Evolutionary conservation across 2,329 filamentous ascomycete genomes (phyloP), one percentile per base, ranked within the genome.

Genomic region (Xylaria hypoxylon): DNA sequence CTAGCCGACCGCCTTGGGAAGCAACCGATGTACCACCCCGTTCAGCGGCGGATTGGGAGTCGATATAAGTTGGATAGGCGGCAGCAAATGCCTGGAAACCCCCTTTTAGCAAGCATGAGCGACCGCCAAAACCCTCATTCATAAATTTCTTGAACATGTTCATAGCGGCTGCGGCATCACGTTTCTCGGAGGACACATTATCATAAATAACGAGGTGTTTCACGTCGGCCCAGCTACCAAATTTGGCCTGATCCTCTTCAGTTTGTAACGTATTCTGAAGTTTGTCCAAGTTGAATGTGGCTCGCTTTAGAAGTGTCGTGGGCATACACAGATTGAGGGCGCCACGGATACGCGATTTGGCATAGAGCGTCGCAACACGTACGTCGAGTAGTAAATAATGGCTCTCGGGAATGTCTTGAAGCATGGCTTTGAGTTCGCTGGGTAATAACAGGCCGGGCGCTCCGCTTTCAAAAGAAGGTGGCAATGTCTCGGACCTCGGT

Each of bases 91-190:
- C 87, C 24, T 86, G 83, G 75, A 97, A 97, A 0, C 96, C 96
- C 45, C 94, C 94, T 64, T 89, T 88, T 28, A 99, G 81, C 60
- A 98, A 90, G 74, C 89, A 90, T 0, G 89, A 87, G 3, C 86
- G 84, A 13, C 94, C 95, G 1, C 83, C 80, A 84, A 92, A 98
- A 0, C 92, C 93, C 78, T 97, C 94, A 59, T 86, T 90, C 0
- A 88, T 88, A 74, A 99, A 99, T 76, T 99, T 99, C 78, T 94
- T 97, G 26, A 97, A 86, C 68, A 96, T 96, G 77, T 97, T 97
- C 71, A 93, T 83, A 28, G 94, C 91, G 5, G 91, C 89, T 1
- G 87, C 82, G 0, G 94, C 92, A 77, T 99, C 96, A 70, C 94
- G 93, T 75, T 90, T 85, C 63, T 94, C 89, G 0, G 87, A 83